Evolutionary conservation across 176 grass and related monocot species (phyloP).

Genomic region (Musa schizocarpa): DNA sequence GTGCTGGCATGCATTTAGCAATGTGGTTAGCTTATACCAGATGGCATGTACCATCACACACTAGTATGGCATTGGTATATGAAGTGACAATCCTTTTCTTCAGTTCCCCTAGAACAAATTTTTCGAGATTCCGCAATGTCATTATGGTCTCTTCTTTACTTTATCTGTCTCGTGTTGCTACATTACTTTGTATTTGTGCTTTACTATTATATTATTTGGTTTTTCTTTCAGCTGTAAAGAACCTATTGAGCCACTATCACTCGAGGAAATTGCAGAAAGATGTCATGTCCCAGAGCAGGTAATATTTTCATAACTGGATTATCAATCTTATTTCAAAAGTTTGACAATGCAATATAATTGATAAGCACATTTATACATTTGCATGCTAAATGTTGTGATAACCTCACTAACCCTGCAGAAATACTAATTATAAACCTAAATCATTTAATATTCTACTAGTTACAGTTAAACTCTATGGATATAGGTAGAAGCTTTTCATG

Average conservation of each 20-base stretch:
- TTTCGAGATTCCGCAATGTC: not conserved
- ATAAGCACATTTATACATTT: too few species aligned
- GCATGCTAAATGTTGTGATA: too few species aligned
- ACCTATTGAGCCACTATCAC: constrained; percentile 63
- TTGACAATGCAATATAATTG: not conserved
- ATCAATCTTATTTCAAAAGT: not conserved
- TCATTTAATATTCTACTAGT: too few species aligned
- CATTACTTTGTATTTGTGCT: not conserved
- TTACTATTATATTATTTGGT: constrained; percentile 5
- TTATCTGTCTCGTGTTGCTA: not conserved
- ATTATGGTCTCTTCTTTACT: not conserved
- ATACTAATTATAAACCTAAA: too few species aligned
- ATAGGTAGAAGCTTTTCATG: too few species aligned
- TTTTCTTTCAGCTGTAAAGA: constrained; percentile 74
- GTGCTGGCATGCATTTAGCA: too few species aligned
- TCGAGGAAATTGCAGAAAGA: constrained; percentile 82
- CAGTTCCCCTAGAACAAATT: not conserved
- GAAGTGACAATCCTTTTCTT: not conserved
- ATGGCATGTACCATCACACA: not conserved
- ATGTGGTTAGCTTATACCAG: too few species aligned
- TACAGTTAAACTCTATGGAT: too few species aligned
- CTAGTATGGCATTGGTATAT: not conserved
- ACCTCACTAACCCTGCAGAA: too few species aligned
- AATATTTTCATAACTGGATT: constrained; percentile 15
- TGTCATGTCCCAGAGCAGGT: constrained; percentile 80